A percentile compares a stretch with the other conserved stretches of the same genome.
Evolutionary conservation across 2,329 filamentous ascomycete genomes (phyloP).

Genomic region (Geosmithia morbida): DNA sequence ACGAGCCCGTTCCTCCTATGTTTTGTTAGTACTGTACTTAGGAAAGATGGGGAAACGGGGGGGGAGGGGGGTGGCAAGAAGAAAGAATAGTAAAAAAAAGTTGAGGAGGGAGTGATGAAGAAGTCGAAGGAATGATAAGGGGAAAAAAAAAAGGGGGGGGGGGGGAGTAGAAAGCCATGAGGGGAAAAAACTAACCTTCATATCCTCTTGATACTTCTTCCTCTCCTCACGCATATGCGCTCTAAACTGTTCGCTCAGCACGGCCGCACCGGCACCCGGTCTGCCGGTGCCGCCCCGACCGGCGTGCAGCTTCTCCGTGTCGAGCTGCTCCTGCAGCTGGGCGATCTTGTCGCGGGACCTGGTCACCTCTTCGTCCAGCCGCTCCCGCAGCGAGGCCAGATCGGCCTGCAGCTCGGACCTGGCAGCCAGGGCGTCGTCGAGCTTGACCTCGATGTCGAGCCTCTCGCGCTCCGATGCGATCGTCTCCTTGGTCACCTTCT

Average conservation of each 20-base stretch:
- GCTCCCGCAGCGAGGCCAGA: constrained; percentile 16
- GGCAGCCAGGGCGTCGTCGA: constrained; percentile 22
- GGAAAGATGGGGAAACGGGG: no score
- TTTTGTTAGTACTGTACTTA: not conserved
- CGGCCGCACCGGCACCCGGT: constrained; percentile 26
- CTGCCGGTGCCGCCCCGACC: constrained; percentile 14
- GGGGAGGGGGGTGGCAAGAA: no score
- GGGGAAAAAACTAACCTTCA: constrained; percentile 30
- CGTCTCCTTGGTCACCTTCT: constrained; percentile 37
- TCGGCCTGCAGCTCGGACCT: constrained; percentile 23
- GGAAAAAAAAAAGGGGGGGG: no score
- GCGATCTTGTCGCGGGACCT: constrained; percentile 19
- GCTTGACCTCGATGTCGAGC: constrained; percentile 25
- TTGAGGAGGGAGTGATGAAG: no score
- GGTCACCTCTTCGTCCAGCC: constrained; percentile 26
- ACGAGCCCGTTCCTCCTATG: constrained; percentile 33
- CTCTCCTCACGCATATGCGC: constrained; percentile 41
- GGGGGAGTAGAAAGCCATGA: no score
- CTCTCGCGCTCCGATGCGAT: constrained; percentile 35
- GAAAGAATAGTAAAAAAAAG: no score
- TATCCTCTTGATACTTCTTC: constrained; percentile 40
- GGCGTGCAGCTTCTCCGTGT: constrained; percentile 32
- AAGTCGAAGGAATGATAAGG: no score
- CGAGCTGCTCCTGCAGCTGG: constrained; percentile 35
- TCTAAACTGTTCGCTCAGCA: constrained; percentile 42